Evolutionary conservation across 139 green algal species (phyloP), one percentile per base, ranked within the genome.

Genomic region (Chlamydomonas sp.): DNA sequence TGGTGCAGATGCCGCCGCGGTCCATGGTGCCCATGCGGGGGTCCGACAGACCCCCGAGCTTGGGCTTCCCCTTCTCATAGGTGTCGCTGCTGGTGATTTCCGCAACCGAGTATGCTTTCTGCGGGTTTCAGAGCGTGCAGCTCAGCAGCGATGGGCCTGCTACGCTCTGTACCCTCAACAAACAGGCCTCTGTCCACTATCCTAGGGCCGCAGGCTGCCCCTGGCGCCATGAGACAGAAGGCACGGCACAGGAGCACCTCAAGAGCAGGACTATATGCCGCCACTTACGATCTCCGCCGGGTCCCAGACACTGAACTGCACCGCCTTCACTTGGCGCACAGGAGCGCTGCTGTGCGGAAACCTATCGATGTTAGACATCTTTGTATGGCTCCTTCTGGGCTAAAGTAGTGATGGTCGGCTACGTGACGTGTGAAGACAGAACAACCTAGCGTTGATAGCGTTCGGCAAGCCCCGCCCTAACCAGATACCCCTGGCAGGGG

Each of bases 221-320:
- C 31, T 49, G 31, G 31, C 31, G 31, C 31, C 31, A 49, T 49
- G 31, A 49, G 31, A 49, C 31, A 49, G 31, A 49, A 49, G 31
- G 31, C 31, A 49, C 31, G 31, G 31, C 31, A 49, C 31, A 49
- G 31, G 31, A 49, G 31, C 31, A 49, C 31, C 31, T 49, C 31
- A 49, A 49, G 31, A 49, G 31, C 31, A 49, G 31, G 31, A 49
- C 31, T 49, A 49, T 49, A 79, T 49, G 17, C 3, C 4, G 9
- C 31, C 10, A 94, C 97, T 94, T 80, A 99, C 98, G 84, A 99
- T 96, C 89, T 99, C 98, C 87, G 99, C 98, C 16, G 98, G 97
- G 78, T 98, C 95, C 85, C 99, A 94, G 2, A 99, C 91, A 80
- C 96, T 95, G 89, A 99, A 99, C 94, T 99, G 98, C 58, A 99